phyloP scores from a whole-genome alignment of 2,329 filamentous ascomycete genomes.

The Fusarium irregulare region DNA sequence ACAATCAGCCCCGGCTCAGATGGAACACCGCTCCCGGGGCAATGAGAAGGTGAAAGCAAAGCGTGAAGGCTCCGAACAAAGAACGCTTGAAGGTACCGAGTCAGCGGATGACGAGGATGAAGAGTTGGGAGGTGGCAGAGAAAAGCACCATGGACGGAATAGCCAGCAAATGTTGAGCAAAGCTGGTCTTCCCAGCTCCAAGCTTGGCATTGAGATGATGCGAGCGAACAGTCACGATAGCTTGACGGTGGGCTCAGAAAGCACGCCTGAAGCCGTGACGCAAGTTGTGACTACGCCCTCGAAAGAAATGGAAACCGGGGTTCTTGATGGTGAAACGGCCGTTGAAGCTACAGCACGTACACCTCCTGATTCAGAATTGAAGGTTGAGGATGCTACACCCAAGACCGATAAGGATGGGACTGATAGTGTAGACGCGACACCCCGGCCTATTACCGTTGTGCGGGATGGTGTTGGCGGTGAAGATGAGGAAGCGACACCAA shows the following conservation, averaged over 20 bases:
- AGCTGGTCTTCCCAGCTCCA: conserved; percentile 77
- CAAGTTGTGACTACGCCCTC: conserved; percentile 63
- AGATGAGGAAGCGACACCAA: conserved; percentile 54
- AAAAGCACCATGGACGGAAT: conserved; percentile 61
- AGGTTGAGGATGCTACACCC: conserved; percentile 14
- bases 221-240: conserved; percentile 94
- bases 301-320: conserved; percentile 53
- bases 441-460: conserved; percentile 50
- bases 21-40: conserved; percentile 69
- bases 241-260: conserved; percentile 65
- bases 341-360: conserved; percentile 33
- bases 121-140: conserved; percentile 72
- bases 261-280: conserved; percentile 63
- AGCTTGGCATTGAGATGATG: conserved; percentile 97
- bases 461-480: conserved; percentile 18
- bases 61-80: conserved; percentile 79
- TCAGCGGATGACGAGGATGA: conserved; percentile 97
- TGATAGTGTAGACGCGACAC: conserved; percentile 57
- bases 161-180: conserved; percentile 58
- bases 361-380: conserved; percentile 40
- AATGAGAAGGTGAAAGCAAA: conserved; percentile 80
- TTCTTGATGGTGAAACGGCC: conserved; percentile 39
- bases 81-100: conserved; percentile 78
- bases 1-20: conserved; percentile 72
- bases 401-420: conserved; percentile 23